phyloP scores from a whole-genome alignment of 2,329 filamentous ascomycete genomes.

The Fusarium mexicanum region DNA sequence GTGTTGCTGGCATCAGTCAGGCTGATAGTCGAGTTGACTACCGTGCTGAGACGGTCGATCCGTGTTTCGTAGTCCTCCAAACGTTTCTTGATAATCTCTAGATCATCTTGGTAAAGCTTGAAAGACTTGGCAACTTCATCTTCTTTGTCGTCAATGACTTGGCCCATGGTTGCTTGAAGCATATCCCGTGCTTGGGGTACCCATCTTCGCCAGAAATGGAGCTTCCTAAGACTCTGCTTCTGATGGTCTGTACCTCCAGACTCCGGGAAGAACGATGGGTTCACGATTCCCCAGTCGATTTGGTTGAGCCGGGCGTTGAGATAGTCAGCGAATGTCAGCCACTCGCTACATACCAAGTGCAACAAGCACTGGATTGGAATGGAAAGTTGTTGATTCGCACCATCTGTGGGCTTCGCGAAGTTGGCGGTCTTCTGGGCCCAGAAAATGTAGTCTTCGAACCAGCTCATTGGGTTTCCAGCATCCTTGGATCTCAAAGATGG shows the following conservation, averaged over 20 bases:
- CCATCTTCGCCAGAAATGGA: background rate
- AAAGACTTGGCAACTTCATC: rapidly evolving
- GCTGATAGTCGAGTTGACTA: background rate
- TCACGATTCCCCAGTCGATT: background rate
- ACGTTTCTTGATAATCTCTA: background rate
- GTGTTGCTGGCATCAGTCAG: background rate
- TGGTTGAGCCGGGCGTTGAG: background rate
- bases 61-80: background rate
- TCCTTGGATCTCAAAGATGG: background rate
- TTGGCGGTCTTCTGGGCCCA: background rate
- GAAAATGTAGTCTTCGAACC: background rate
- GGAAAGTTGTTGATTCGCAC: background rate
- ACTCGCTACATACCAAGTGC: background rate
- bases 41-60: background rate
- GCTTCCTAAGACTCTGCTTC: background rate
- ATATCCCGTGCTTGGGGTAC: background rate
- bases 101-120: background rate
- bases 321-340: background rate
- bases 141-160: rapidly evolving
- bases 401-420: rapidly evolving
- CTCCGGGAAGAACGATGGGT: background rate
- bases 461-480: background rate
- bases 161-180: background rate
- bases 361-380: background rate
- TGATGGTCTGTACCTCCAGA: background rate